Evolutionary conservation across 768 basidiomycete genomes (phyloP).

Genomic region (Termitomyces sp.): DNA sequence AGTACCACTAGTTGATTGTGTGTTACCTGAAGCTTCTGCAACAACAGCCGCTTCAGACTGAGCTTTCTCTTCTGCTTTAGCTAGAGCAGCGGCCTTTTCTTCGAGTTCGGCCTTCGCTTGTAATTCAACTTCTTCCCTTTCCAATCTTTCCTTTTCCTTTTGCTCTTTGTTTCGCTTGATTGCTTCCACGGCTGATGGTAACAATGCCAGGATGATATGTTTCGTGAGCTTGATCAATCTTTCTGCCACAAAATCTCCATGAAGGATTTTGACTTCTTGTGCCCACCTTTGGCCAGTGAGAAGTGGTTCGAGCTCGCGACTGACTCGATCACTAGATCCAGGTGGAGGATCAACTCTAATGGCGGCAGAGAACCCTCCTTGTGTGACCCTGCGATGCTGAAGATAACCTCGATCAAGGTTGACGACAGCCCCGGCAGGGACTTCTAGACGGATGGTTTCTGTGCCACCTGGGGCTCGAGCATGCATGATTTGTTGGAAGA

Average conservation of each 20-base stretch:
- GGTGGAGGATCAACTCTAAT: constrained; percentile 57
- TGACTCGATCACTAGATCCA: constrained; percentile 35
- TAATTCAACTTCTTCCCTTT: constrained; percentile 35
- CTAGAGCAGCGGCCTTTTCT: constrained; percentile 20
- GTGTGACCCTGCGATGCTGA: constrained; percentile 40
- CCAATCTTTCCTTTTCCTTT: constrained; percentile 47
- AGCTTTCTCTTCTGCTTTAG: constrained; percentile 30
- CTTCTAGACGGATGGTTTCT: constrained; percentile 74
- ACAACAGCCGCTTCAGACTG: constrained; percentile 24
- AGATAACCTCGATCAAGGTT: constrained; percentile 54
- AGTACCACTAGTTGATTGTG: neutral
- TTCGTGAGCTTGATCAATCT: constrained; percentile 62
- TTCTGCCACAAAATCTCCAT: constrained; percentile 67
- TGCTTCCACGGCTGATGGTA: constrained; percentile 76
- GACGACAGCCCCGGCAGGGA: constrained; percentile 59
- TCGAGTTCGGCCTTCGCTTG: constrained; percentile 28
- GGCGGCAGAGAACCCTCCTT: constrained; percentile 44
- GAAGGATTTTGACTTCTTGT: constrained; percentile 79
- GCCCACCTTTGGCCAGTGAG: constrained; percentile 84
- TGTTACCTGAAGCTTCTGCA: constrained; percentile 22
- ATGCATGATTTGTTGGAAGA: constrained; percentile 79
- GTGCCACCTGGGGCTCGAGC: constrained; percentile 44
- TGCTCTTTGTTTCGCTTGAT: constrained; percentile 49
- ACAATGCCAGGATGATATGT: constrained; percentile 65
- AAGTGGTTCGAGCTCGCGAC: constrained; percentile 69